These are phyloP conservation scores for Dryas drummondii DNA, from an alignment of 306 rosid genomes.

Conservation along the genomic window DNA sequence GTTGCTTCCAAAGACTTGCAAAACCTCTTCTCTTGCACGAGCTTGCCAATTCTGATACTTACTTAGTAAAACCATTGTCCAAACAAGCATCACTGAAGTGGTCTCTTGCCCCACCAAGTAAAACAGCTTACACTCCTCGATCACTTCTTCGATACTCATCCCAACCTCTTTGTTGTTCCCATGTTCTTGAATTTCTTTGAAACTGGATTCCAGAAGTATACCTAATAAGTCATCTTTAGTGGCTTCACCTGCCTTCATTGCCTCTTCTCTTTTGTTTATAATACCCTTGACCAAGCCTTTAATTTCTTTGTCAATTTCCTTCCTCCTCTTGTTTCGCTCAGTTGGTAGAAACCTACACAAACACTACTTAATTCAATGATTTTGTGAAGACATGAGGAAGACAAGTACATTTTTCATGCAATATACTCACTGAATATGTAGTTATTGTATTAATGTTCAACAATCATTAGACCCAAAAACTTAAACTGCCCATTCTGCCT, in stretches of 20 bases:
- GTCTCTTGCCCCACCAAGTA: conserved; percentile 57
- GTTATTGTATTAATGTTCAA: too few species aligned
- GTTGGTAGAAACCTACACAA: conserved; percentile 39
- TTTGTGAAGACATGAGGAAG: too few species aligned
- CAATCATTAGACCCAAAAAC: too few species aligned
- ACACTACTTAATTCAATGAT: neutral
- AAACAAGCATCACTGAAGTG: conserved; percentile 39
- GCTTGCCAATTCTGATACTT: conserved; percentile 48
- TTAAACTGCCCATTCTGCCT: too few species aligned
- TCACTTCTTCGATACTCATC: conserved; percentile 45
- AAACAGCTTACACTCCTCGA: conserved; percentile 47
- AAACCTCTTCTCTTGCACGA: conserved; percentile 46
- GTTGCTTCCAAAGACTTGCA: conserved; percentile 37
- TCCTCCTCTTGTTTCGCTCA: conserved; percentile 31
- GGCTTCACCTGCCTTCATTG: conserved; percentile 18
- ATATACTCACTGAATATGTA: too few species aligned
- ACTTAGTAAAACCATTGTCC: conserved; percentile 43
- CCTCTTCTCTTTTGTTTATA: conserved; percentile 30
- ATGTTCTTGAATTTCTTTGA: conserved; percentile 23
- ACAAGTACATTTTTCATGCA: too few species aligned
- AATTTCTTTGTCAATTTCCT: conserved; percentile 27
- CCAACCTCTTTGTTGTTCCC: conserved; percentile 32
- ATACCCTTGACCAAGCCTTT: conserved; percentile 21
- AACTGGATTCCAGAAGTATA: conserved; percentile 40
- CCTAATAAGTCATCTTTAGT: conserved; percentile 35